phyloP scores from a whole-genome alignment of 78 protist genomes.

The Cavenderia fasciculata region DNA sequence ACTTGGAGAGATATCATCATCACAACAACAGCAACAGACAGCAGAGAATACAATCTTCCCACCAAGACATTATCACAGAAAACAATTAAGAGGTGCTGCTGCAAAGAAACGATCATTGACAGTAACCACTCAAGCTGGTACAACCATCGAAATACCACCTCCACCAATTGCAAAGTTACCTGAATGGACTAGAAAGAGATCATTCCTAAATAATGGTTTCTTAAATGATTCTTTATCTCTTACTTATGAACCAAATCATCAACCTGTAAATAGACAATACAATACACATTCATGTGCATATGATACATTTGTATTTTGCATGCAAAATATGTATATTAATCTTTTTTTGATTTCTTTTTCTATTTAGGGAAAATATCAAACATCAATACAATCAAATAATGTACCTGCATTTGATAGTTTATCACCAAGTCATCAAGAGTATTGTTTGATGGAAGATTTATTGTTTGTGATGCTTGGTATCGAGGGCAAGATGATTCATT shows the following conservation, averaged over 20 bases:
- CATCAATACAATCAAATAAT: not conserved
- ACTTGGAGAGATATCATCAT: slow-evolving; percentile 4
- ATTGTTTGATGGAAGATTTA: slow-evolving; percentile 70
- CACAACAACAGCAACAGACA: not conserved
- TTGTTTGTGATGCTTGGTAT: slow-evolving; percentile 72
- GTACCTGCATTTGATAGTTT: not conserved
- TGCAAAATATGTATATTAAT: not conserved
- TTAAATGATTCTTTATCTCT: slow-evolving; percentile 2
- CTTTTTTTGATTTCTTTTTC: too few species aligned
- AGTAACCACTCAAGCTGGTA: too few species aligned
- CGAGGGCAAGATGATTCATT: slow-evolving; percentile 50
- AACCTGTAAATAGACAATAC: not conserved
- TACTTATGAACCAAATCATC: too few species aligned
- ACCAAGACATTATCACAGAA: not conserved
- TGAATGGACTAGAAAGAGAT: slow-evolving; percentile 32
- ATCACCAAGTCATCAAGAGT: slow-evolving; percentile 33
- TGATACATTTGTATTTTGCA: not conserved
- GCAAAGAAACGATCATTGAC: not conserved
- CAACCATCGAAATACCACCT: too few species aligned
- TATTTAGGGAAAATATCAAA: slow-evolving; percentile 34
- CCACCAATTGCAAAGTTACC: slow-evolving; percentile 36
- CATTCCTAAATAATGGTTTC: slow-evolving; percentile 58
- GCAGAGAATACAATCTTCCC: not conserved
- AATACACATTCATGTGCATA: slow-evolving; percentile 15
- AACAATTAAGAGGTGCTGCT: too few species aligned